Percentiles rank a stretch among this genome's conserved stretches.
These are phyloP conservation scores for Boletus speciosus DNA, from an alignment of 768 basidiomycete genomes.

Conservation along the genomic window DNA sequence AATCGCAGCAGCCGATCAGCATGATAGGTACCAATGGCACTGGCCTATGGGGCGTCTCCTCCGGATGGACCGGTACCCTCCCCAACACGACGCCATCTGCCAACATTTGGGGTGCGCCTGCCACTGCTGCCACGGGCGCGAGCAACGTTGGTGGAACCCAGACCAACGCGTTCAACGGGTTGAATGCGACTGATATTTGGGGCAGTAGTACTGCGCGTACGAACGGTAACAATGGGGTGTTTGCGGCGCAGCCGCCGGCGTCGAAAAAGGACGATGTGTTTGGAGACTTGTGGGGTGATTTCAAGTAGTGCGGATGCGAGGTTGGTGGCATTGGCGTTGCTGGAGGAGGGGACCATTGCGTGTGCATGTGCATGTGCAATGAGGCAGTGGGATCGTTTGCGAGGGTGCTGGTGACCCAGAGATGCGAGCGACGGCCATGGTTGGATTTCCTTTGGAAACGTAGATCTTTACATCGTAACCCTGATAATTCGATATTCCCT, in stretches of 20 bases:
- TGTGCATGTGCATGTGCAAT: neutral
- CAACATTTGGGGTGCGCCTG: conserved; percentile 34
- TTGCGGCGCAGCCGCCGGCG: conserved; percentile 26
- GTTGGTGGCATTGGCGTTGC: neutral
- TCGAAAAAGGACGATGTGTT: conserved; percentile 76
- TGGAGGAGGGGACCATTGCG: neutral
- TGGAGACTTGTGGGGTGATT: conserved; percentile 81
- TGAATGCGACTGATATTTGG: conserved; percentile 59
- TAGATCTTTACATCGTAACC: neutral
- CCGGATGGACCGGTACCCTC: conserved; percentile 52
- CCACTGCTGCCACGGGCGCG: conserved; percentile 4
- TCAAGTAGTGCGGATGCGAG: conserved; percentile 45
- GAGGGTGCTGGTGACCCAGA: neutral
- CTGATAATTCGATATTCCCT: neutral
- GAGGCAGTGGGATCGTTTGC: neutral
- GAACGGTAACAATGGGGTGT: conserved; percentile 30
- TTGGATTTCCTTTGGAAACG: neutral
- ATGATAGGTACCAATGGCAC: conserved; percentile 54
- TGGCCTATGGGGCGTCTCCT: conserved; percentile 63
- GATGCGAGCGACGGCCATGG: neutral
- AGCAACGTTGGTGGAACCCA: conserved; percentile 16
- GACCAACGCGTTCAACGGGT: conserved; percentile 10
- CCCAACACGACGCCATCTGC: conserved; percentile 25
- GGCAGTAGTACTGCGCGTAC: conserved; percentile 36
- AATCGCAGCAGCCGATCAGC: conserved; percentile 36